Percentiles rank a stretch among this genome's conserved stretches.
phyloP scores from a whole-genome alignment of 1,284 basidiomycete genomes.

The Inonotus obliquus region DNA sequence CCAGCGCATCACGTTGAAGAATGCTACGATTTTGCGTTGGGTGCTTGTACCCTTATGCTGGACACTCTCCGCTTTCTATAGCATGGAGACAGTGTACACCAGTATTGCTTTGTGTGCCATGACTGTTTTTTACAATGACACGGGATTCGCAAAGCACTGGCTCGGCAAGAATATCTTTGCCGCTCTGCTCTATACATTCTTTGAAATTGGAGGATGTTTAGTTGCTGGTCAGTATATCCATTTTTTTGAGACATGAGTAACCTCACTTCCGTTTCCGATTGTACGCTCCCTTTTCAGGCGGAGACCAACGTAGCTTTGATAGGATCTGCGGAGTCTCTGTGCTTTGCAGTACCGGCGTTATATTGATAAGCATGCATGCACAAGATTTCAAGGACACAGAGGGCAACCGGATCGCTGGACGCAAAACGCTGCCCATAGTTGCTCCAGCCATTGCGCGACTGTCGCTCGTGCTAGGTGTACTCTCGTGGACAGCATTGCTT shows the following conservation, averaged over 20 bases:
- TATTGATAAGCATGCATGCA: constrained; percentile 34
- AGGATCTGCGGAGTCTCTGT: constrained; percentile 23
- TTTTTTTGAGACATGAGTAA: not conserved
- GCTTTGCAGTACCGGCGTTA: constrained; percentile 26
- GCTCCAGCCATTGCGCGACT: constrained; percentile 22
- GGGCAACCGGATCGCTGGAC: constrained; percentile 34
- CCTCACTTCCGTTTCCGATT: not conserved
- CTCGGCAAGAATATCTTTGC: constrained; percentile 33
- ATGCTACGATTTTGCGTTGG: constrained; percentile 33
- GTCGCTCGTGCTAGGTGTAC: constrained; percentile 6
- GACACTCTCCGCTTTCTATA: constrained; percentile 24
- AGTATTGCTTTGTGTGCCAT: constrained; percentile 22
- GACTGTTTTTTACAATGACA: constrained; percentile 28
- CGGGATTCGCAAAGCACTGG: constrained; percentile 27
- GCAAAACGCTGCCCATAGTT: constrained; percentile 37
- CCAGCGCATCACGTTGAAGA: constrained; percentile 31
- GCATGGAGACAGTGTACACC: constrained; percentile 21
- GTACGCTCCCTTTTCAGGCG: constrained; percentile 7
- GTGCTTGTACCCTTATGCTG: constrained; percentile 28
- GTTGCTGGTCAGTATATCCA: constrained; percentile 27
- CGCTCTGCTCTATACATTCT: constrained; percentile 34
- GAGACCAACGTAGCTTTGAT: constrained; percentile 23
- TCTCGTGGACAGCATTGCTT: constrained; percentile 6
- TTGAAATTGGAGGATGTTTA: constrained; percentile 30
- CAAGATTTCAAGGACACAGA: constrained; percentile 40